A percentile compares a stretch with the other conserved stretches of the same genome.
These are phyloP conservation scores for Nannizzia gypsea DNA, from an alignment of 2,329 filamentous ascomycete species.

Conservation along the genomic window DNA sequence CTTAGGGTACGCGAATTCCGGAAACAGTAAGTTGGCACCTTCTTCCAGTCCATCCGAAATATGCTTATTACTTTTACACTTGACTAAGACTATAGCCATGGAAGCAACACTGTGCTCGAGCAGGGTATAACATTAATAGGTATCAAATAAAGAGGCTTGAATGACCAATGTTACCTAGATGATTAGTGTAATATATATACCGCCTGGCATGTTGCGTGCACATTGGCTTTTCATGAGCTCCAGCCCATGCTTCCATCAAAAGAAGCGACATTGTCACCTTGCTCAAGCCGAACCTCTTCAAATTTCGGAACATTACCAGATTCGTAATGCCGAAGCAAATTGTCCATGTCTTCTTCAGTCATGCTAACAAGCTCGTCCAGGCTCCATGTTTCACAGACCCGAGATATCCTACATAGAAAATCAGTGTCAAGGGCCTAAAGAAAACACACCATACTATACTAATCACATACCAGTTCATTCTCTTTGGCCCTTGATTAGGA, in stretches of 20 bases:
- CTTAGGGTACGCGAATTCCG: too few relatives aligned
- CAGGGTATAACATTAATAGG: too few relatives aligned
- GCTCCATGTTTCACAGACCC: conserved; percentile 67
- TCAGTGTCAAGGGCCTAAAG: neutral
- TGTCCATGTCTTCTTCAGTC: conserved; percentile 65
- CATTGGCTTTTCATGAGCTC: conserved; percentile 8
- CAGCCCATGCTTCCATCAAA: conserved; percentile 23
- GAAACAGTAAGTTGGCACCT: too few relatives aligned
- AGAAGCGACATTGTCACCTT: conserved; percentile 8
- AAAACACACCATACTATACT: neutral
- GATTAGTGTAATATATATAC: too few relatives aligned
- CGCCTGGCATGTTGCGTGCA: too few relatives aligned
- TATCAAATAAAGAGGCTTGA: neutral
- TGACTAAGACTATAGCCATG: too few relatives aligned
- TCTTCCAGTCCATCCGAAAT: too few relatives aligned
- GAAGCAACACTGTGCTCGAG: too few relatives aligned
- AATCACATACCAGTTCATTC: conserved; percentile 71
- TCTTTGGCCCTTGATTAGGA: conserved; percentile 62
- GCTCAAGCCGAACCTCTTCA: conserved; percentile 14
- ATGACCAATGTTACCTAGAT: neutral
- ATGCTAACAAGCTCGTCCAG: conserved; percentile 68
- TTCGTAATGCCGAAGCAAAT: conserved; percentile 56
- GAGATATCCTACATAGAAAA: conserved; percentile 55
- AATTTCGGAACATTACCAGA: conserved; percentile 16
- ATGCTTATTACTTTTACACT: too few relatives aligned